phyloP scores from a whole-genome alignment of 345 rosid genomes.

The Acer saccharum region DNA sequence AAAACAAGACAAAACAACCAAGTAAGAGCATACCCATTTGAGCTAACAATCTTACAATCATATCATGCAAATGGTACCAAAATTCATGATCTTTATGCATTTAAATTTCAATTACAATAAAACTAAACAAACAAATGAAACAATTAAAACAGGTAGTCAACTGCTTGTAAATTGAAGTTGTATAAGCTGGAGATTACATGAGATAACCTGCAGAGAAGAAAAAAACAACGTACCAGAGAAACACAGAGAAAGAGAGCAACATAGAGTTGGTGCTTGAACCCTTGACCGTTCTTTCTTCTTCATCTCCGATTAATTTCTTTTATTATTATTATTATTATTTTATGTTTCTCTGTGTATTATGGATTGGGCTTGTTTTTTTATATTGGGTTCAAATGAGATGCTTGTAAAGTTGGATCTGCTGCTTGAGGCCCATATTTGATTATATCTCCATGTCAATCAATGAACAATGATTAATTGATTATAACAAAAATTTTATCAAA shows the following conservation, averaged over 20 bases:
- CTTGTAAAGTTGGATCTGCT: not conserved
- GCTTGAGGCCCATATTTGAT: not conserved
- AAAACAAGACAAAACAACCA: not conserved
- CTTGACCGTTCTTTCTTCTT: not conserved
- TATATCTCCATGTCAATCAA: too few species aligned
- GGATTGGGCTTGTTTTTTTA: not conserved
- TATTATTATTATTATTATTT: not conserved
- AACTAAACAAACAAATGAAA: not conserved
- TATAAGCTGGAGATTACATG: not conserved
- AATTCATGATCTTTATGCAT: not conserved
- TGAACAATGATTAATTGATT: not conserved
- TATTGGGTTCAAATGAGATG: not conserved
- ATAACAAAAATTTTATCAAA: not conserved
- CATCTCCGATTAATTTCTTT: not conserved
- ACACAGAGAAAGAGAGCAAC: not conserved
- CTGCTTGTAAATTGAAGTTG: not conserved
- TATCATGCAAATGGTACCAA: not conserved
- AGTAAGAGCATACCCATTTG: not conserved
- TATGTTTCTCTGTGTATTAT: too few species aligned
- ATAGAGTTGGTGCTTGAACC: conserved; percentile 12
- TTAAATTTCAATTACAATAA: not conserved
- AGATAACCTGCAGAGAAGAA: not conserved
- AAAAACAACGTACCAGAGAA: conserved; percentile 7
- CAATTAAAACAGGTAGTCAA: not conserved
- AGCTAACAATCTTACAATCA: not conserved